phyloP scores from a whole-genome alignment of 345 rosid species.

The Acer yangbiense region DNA sequence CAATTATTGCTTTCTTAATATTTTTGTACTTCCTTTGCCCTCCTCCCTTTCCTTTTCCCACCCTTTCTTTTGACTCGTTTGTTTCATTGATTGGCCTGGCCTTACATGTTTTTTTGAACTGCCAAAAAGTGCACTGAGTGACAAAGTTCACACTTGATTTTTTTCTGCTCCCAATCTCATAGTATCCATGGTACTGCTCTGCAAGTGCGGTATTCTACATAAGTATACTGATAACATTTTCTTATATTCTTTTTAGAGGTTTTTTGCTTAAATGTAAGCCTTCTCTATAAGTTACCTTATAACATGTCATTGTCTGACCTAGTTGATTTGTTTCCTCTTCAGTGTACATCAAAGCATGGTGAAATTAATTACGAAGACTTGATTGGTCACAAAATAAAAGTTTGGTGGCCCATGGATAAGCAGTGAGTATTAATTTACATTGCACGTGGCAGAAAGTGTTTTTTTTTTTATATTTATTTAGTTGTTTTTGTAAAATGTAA shows the following conservation, averaged over 20 bases:
- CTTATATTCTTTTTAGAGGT: neutral
- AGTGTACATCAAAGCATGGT: constrained; percentile 66
- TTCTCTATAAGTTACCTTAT: neutral
- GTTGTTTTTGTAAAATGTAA: neutral
- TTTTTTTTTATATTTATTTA: neutral
- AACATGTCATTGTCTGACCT: constrained; percentile 20
- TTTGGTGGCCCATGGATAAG: constrained; percentile 99
- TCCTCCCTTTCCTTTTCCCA: neutral
- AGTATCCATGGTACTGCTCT: neutral
- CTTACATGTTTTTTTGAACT: neutral
- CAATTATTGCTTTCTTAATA: neutral
- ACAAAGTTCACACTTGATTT: neutral
- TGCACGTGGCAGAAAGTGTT: neutral
- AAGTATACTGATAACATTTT: neutral
- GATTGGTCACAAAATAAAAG: constrained; percentile 82
- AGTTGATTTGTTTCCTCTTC: constrained; percentile 29
- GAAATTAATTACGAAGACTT: constrained; percentile 63
- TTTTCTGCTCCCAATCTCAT: neutral
- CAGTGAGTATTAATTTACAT: constrained; percentile 48
- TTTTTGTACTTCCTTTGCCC: neutral
- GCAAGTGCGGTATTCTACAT: neutral
- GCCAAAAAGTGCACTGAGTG: neutral
- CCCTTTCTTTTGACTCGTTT: neutral
- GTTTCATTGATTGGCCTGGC: neutral
- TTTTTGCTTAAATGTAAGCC: neutral